These are phyloP conservation scores for Neoarthrinium moseri DNA, from an alignment of 2,329 filamentous ascomycete species.

Conservation along the genomic window DNA sequence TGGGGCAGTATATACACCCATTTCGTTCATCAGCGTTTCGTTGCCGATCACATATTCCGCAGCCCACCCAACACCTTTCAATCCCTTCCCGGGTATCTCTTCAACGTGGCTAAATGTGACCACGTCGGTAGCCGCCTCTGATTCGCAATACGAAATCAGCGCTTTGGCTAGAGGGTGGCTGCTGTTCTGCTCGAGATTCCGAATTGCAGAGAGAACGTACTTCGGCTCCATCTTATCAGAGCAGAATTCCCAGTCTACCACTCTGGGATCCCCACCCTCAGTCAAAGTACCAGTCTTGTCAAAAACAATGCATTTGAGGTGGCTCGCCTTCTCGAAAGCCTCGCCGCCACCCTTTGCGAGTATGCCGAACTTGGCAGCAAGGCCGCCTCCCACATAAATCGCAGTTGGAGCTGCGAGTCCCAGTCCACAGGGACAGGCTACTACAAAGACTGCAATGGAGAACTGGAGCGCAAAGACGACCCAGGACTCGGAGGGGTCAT, in stretches of 20 bases:
- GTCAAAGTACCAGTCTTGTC: conserved; percentile 89
- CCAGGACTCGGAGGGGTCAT: conserved; percentile 60
- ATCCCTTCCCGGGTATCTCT: conserved; percentile 70
- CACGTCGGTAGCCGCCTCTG: conserved; percentile 24
- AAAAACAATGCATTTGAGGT: conserved; percentile 76
- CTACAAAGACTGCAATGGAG: conserved; percentile 82
- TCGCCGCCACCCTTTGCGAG: conserved; percentile 82
- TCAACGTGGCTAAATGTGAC: conserved; percentile 45
- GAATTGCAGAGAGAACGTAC: conserved; percentile 37
- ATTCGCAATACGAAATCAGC: conserved; percentile 60
- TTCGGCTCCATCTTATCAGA: conserved; percentile 24
- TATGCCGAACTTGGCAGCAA: conserved; percentile 78
- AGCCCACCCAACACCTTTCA: conserved; percentile 54
- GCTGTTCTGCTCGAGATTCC: conserved; percentile 67
- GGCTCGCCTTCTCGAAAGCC: conserved; percentile 81
- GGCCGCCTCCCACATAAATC: conserved; percentile 77
- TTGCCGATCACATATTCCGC: conserved; percentile 62
- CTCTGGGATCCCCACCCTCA: conserved; percentile 66
- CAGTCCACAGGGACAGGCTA: conserved; percentile 82
- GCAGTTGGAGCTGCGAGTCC: conserved; percentile 84
- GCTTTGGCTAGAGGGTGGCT: conserved; percentile 74
- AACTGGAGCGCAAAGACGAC: conserved; percentile 76
- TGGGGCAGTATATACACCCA: conserved; percentile 37
- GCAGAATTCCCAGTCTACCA: conserved; percentile 55
- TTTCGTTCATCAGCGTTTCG: conserved; percentile 63